These are phyloP conservation scores for Cladosporium sp. DNA, from an alignment of 2,329 filamentous ascomycete genomes.

Conservation along the genomic window DNA sequence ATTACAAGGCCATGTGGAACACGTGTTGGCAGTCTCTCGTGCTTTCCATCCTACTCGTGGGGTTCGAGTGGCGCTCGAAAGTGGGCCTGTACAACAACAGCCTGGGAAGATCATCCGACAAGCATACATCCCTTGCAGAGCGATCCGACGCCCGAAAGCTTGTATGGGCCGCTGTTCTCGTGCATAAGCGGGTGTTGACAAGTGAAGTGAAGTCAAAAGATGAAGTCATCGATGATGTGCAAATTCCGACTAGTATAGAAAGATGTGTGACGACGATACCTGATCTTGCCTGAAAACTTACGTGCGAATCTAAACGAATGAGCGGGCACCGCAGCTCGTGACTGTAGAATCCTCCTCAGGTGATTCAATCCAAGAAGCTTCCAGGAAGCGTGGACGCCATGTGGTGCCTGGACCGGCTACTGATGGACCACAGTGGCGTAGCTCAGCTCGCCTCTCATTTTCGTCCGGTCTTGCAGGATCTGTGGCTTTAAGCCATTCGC, in stretches of 20 bases:
- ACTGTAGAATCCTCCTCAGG: not conserved
- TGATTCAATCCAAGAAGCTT: not conserved
- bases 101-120: not conserved
- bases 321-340: not conserved
- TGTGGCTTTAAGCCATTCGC: not conserved
- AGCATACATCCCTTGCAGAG: not conserved
- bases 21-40: not conserved
- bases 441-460: not conserved
- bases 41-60: not conserved
- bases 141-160: not conserved
- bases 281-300: not conserved
- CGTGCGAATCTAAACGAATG: not conserved
- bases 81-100: not conserved
- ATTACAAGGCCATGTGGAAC: not conserved
- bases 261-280: not conserved
- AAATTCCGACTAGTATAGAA: not conserved
- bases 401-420: constrained; percentile 6
- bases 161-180: not conserved
- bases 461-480: not conserved
- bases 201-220: not conserved
- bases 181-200: not conserved
- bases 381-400: constrained; percentile 4
- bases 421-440: constrained; percentile 4
- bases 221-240: not conserved
- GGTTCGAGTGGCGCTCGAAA: not conserved